Evolutionary conservation across 495 filamentous ascomycete genomes (phyloP).

Genomic region (Trichoderma orchidacearum): DNA sequence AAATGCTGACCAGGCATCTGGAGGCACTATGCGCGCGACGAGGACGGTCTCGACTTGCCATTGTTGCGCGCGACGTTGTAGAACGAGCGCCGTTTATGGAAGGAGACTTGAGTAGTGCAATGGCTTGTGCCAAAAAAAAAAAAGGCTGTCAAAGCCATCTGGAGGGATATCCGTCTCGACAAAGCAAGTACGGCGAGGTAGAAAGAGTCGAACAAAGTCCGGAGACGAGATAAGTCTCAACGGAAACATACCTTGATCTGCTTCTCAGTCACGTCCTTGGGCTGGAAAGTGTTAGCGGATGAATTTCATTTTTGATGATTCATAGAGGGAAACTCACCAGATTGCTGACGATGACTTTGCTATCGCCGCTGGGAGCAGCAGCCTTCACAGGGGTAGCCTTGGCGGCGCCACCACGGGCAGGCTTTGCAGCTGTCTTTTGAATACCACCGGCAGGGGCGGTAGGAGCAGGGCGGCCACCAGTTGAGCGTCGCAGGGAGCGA

Average conservation of each 20-base stretch:
- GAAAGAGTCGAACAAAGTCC: slow-evolving; percentile 40
- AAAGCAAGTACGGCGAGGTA: slow-evolving; percentile 21
- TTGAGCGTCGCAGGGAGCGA: slow-evolving; percentile 33
- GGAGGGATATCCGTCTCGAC: not conserved
- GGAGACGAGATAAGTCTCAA: slow-evolving; percentile 33
- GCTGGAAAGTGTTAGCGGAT: slow-evolving; percentile 51
- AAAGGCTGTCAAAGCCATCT: not conserved
- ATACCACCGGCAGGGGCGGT: slow-evolving; percentile 72
- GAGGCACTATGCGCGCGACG: slow-evolving; percentile 23
- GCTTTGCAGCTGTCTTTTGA: slow-evolving; percentile 55
- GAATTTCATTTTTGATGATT: not conserved
- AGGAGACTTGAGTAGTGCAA: not conserved
- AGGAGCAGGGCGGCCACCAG: slow-evolving; percentile 31
- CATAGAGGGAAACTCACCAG: slow-evolving; percentile 51
- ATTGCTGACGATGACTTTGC: slow-evolving; percentile 96
- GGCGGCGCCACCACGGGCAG: slow-evolving; percentile 38
- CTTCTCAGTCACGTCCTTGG: slow-evolving; percentile 82
- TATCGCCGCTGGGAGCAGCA: slow-evolving; percentile 50
- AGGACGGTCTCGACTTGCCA: slow-evolving; percentile 34
- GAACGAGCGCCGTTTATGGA: not conserved
- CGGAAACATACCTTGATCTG: slow-evolving; percentile 99
- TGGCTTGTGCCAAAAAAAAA: not conserved
- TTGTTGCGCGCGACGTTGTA: not conserved
- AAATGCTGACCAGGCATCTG: slow-evolving; percentile 40
- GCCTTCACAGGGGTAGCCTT: slow-evolving; percentile 49